Percentiles rank a stretch among this genome's conserved stretches.
Conservation (phyloP, 2,329 filamentous ascomycete genomes). For the Karstenula rhodostoma region DNA sequence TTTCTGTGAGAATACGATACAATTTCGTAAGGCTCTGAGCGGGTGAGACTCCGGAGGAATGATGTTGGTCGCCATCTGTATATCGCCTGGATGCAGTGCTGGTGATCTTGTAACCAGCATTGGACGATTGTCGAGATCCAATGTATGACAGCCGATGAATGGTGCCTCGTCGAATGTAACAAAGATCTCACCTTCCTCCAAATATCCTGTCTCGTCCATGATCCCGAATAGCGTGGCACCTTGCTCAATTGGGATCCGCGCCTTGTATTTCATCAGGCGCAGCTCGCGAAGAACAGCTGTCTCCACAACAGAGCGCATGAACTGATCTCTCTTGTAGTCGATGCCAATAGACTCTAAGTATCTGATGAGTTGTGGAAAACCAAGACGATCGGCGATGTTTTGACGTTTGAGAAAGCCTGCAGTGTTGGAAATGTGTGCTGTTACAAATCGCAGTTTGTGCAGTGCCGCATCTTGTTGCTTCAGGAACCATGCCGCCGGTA, state of each 20-base stretch:
- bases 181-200: slow-evolving; percentile 71
- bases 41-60: slow-evolving; percentile 67
- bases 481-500: slow-evolving; percentile 66
- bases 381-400: slow-evolving; percentile 64
- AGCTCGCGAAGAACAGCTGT: slow-evolving; percentile 72
- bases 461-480: slow-evolving; percentile 68
- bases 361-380: slow-evolving; percentile 68
- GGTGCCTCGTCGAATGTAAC: slow-evolving; percentile 14
- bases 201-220: slow-evolving; percentile 78
- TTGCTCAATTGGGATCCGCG: slow-evolving; percentile 72
- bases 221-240: slow-evolving; percentile 80
- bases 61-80: slow-evolving; percentile 71
- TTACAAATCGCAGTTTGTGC: slow-evolving; percentile 65
- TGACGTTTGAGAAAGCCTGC: slow-evolving; percentile 69
- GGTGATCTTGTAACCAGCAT: slow-evolving; percentile 80
- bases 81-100: slow-evolving; percentile 81
- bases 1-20: slow-evolving; percentile 77
- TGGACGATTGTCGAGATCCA: slow-evolving; percentile 31
- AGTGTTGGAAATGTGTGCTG: slow-evolving; percentile 65
- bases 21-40: slow-evolving; percentile 71
- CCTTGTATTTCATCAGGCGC: slow-evolving; percentile 77
- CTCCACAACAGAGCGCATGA: slow-evolving; percentile 71
- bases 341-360: slow-evolving; percentile 64
- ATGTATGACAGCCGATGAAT: slow-evolving; percentile 6
- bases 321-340: slow-evolving; percentile 70